Base-by-base conservation (phyloP, 208 protist genomes). In the Naegleria lovaniensis region DNA sequence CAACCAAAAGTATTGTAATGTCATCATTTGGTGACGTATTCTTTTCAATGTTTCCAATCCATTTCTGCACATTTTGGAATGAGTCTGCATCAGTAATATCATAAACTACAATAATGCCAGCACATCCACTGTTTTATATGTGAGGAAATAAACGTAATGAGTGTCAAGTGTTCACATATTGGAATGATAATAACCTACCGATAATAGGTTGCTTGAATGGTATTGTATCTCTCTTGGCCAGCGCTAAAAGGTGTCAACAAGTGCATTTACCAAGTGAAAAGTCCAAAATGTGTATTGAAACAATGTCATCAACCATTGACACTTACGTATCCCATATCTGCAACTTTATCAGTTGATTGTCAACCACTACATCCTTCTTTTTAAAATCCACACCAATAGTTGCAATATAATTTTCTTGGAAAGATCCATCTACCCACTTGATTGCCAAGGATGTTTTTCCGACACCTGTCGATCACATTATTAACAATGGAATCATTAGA, bases 51-150 rank as follows among this genome's bases (percentile, higher is more conserved):
- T 98, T 96, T 76, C 97, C 94, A 36, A 98, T 90, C 96, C 96
- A 97, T 55, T 92, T 92, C 83, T 92, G 89, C 2, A 97, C 91
- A 92, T 97, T 96, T 84, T 97, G 94, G 91, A 97, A 97, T 55
- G 94, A 96, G 38, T 95, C 93, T 38, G 92, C 91, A 48, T 93
- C 93, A 13, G 95, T 97, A 85, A 98, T 96, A 91, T 98, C 96
- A 91, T 97, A 97, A 6, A 97, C 96, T 36, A 98, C 94, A 55
- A 98, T 90, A 39, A 96, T 95, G 15, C 96, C 97, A n/a, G 95
- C 94, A 15, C 96, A 96, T 39, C 97, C 97, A 90, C 97, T 94
- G 90, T 98, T 48, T 48, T 9, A 48, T n/a, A n/a, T n/a, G 6
- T 75, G 25, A n/a, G 13, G 58, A n/a, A 75, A 29, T n/a, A 75